Evolutionary conservation across 768 basidiomycete genomes (phyloP), one percentile per base, ranked within the genome.

Genomic region (Serendipita indica): DNA sequence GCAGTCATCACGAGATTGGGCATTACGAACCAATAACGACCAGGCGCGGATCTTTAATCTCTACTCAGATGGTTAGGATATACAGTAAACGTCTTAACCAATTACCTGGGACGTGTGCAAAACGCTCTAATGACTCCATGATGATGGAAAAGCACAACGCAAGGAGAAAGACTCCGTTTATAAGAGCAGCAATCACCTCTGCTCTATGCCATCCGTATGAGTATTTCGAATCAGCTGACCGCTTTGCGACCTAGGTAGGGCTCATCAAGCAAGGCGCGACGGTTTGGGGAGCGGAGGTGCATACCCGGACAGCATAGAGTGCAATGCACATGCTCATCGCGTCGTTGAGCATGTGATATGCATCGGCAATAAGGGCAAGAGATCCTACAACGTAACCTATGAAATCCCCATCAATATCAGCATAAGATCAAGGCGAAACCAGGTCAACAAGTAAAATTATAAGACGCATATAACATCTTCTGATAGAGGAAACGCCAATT

Each of bases 271-370:
- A n/a, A 10, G 20, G 22, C 22, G 30, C 16, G 22, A 22, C 49
- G 30, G 12, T 27, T 10, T 54, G 20, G 7, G n/a, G 25, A 63
- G 7, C 58, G 30, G 34, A 62, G 41, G 18, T 28, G 64, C 64
- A 33, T 39, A 82, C 84, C 74, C 83, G 87, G 73, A 93, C 89
- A 16, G 94, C 93, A 71, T 97, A 97, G 6, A 98, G 80, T 1
- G 94, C 96, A 57, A 98, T 91, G 59, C 92, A 68, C 61, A 99
- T 74, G 69, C 92, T 96, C 80, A 96, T 80, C 64, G 96, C 90
- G 77, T 99, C 96, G 74, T 97, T 97, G 72, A 97, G 83, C 93
- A 96, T 98, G 73, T 98, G 94, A 71, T 97, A 98, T 63, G 86
- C 87, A 73, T 97, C 94, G 4, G 94, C 94, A 46, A 99, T 83